Conservation (phyloP, 345 rosid species). For the Rhizophora apiculata region DNA sequence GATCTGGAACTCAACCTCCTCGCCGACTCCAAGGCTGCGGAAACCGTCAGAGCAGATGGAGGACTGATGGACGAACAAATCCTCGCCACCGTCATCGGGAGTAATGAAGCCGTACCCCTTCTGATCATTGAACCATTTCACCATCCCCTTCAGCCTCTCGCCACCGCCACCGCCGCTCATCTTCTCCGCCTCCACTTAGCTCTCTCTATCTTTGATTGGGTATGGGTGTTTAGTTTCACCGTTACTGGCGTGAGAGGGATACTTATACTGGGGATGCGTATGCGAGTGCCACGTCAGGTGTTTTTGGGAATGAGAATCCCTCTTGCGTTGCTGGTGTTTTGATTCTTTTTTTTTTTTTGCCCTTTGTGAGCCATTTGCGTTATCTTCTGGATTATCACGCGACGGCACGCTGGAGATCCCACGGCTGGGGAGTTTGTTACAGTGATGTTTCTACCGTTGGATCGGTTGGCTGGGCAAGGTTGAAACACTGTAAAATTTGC, state of each 20-base stretch:
- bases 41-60: constrained; percentile 31
- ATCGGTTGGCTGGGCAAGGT: background rate
- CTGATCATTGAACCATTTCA: constrained; percentile 36
- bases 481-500: too few relatives aligned
- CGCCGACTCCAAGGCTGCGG: constrained; percentile 26
- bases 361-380: too few relatives aligned
- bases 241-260: background rate
- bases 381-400: background rate
- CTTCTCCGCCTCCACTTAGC: background rate
- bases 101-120: constrained; percentile 35
- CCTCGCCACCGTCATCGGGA: constrained; percentile 30
- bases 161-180: constrained; percentile 20
- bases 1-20: constrained; percentile 32
- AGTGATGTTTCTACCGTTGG: constrained; percentile 3
- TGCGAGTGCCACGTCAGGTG: constrained; percentile 21
- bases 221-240: background rate
- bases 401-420: constrained; percentile 6
- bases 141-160: constrained; percentile 24
- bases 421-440: constrained; percentile 20
- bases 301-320: background rate
- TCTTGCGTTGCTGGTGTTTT: too few relatives aligned
- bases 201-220: background rate
- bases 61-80: constrained; percentile 35
- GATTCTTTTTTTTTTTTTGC: too few relatives aligned
- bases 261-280: constrained; percentile 11